Percentiles rank a stretch among this genome's conserved stretches.
Evolutionary conservation across 768 basidiomycete species (phyloP).

Genomic region (Podaxis sp.): DNA sequence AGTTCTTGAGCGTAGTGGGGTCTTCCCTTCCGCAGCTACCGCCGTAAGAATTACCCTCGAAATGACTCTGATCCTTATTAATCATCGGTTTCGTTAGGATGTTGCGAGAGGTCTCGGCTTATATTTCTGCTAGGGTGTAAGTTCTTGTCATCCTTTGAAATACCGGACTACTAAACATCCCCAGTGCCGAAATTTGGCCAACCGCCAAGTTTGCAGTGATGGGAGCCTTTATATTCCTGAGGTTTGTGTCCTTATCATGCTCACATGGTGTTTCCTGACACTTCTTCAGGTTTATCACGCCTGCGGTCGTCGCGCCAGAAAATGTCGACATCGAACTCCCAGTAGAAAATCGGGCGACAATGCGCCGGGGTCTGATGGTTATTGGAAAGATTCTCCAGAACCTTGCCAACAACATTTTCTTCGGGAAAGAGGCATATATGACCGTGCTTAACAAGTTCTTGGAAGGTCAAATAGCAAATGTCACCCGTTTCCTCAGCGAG

Average conservation of each 20-base stretch:
- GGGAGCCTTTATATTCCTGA: conserved; percentile 89
- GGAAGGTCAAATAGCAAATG: conserved; percentile 62
- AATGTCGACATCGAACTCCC: conserved; percentile 81
- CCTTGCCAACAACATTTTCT: conserved; percentile 91
- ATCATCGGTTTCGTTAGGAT: conserved; percentile 45
- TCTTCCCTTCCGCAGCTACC: conserved; percentile 72
- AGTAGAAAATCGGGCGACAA: conserved; percentile 46
- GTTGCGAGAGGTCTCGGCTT: conserved; percentile 84
- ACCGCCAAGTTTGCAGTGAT: conserved; percentile 79
- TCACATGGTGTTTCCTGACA: not conserved
- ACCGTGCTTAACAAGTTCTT: conserved; percentile 76
- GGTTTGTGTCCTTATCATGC: conserved; percentile 38
- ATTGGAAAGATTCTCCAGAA: conserved; percentile 94
- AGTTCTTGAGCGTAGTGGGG: conserved; percentile 73
- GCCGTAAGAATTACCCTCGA: conserved; percentile 48
- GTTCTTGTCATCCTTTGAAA: conserved; percentile 25
- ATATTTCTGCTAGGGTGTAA: conserved; percentile 78
- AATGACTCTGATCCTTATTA: not conserved
- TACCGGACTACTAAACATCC: not conserved
- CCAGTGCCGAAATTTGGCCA: conserved; percentile 67
- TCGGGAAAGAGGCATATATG: conserved; percentile 90
- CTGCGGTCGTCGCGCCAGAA: conserved; percentile 86
- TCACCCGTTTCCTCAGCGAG: conserved; percentile 77
- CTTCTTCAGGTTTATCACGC: conserved; percentile 78
- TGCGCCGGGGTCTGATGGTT: conserved; percentile 79